Conservation (phyloP, 176 grass and related monocot species). For the Areca catechu region DNA sequence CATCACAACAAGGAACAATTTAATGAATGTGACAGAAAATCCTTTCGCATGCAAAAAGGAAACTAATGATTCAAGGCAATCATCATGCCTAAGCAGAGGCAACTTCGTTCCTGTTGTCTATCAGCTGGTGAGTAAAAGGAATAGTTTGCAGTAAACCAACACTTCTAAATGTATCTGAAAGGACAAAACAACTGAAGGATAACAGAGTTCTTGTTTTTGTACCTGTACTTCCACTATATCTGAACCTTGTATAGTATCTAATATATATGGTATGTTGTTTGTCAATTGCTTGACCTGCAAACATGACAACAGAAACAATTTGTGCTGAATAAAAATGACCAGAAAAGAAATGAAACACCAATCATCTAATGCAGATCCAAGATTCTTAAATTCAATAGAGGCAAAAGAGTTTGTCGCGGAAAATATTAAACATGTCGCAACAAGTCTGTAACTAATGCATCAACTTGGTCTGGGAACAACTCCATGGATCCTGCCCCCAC, state of each 20-base stretch:
- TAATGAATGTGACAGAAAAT: neutral
- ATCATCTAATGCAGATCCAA: neutral
- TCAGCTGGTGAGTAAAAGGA: too few relatives aligned
- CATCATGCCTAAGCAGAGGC: too few relatives aligned
- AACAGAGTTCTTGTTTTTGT: neutral
- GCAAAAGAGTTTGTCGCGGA: too few relatives aligned
- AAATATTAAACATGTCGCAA: too few relatives aligned
- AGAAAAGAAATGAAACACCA: neutral
- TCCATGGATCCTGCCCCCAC: too few relatives aligned
- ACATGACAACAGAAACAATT: constrained; percentile 14
- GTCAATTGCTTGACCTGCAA: constrained; percentile 32
- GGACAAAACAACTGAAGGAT: neutral
- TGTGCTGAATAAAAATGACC: neutral
- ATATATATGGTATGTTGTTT: constrained; percentile 30
- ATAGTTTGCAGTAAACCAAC: too few relatives aligned
- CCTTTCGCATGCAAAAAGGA: neutral
- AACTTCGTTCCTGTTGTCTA: too few relatives aligned
- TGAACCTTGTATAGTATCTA: constrained; percentile 50
- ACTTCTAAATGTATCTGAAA: neutral
- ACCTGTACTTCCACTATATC: constrained; percentile 73
- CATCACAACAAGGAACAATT: constrained; percentile 1
- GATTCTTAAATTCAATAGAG: too few relatives aligned
- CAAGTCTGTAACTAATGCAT: too few relatives aligned
- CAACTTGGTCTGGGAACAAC: too few relatives aligned
- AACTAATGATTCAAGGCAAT: neutral